Evolutionary conservation across 2,329 filamentous ascomycete genomes (phyloP).

Genomic region (Arthroderma sp.): DNA sequence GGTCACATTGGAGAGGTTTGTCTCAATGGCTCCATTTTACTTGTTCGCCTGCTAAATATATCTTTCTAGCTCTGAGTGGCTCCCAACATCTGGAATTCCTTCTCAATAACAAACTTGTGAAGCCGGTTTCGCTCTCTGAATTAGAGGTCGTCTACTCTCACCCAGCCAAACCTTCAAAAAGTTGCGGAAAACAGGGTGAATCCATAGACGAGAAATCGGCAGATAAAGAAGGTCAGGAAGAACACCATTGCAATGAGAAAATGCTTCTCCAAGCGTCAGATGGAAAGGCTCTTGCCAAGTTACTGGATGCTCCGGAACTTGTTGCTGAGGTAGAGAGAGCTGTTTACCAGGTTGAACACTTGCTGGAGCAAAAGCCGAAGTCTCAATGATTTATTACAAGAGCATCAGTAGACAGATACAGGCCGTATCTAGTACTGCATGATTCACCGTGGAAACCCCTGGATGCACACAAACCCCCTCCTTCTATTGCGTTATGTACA

Average conservation of each 20-base stretch:
- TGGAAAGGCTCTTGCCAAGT: slow-evolving; percentile 46
- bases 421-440: no score
- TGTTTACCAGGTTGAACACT: slow-evolving; percentile 53
- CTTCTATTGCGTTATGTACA: no score
- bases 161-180: background rate
- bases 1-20: slow-evolving; percentile 68
- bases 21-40: slow-evolving; percentile 2
- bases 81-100: slow-evolving; percentile 77
- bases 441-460: no score
- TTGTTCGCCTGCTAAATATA: background rate
- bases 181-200: slow-evolving; percentile 8
- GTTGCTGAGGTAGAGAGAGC: slow-evolving; percentile 62
- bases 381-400: background rate
- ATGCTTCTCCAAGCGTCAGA: slow-evolving; percentile 35
- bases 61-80: slow-evolving; percentile 53
- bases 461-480: no score
- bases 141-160: slow-evolving; percentile 59
- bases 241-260: slow-evolving; percentile 27
- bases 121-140: slow-evolving; percentile 48
- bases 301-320: slow-evolving; percentile 55
- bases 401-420: no score
- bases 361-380: slow-evolving; percentile 17
- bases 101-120: slow-evolving; percentile 57
- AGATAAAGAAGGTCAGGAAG: slow-evolving; percentile 7
- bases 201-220: slow-evolving; percentile 19